These are phyloP conservation scores for Diaporthe sp. DNA, from an alignment of 2,329 filamentous ascomycete genomes.

Conservation along the genomic window DNA sequence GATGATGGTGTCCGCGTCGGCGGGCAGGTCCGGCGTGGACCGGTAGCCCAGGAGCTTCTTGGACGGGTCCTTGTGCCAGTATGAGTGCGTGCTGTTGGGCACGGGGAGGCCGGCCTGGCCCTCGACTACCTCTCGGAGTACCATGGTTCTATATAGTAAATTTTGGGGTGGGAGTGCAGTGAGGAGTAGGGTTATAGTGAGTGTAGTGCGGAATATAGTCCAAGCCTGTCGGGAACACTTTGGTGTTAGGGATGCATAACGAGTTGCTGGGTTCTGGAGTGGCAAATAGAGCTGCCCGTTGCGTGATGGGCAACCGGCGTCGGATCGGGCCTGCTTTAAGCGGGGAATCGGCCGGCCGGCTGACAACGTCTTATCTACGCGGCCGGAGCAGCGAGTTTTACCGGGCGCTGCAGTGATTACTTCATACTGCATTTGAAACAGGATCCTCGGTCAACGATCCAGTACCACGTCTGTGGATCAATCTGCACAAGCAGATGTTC, in stretches of 20 bases:
- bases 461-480: too few relatives aligned
- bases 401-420: conserved; percentile 1
- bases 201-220: not conserved
- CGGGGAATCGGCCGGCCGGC: conserved; percentile 22
- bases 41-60: conserved; percentile 72
- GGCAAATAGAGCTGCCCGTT: conserved; percentile 1
- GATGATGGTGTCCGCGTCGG: conserved; percentile 73
- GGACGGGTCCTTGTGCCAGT: conserved; percentile 80
- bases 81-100: conserved; percentile 70
- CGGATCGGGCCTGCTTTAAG: conserved; percentile 9
- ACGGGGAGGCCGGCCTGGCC: conserved; percentile 68
- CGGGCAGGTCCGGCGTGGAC: conserved; percentile 72
- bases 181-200: not conserved
- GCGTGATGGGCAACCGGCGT: conserved; percentile 9
- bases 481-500: not conserved
- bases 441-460: too few relatives aligned
- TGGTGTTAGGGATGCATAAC: not conserved
- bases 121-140: conserved; percentile 38
- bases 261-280: not conserved
- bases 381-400: not conserved
- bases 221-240: not conserved
- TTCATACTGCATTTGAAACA: not conserved
- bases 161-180: not conserved
- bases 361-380: conserved; percentile 16
- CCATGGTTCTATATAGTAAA: conserved; percentile 34